Percentiles rank a stretch among this genome's conserved stretches.
These are phyloP conservation scores for Canna indica DNA, from an alignment of 176 grass and related monocot genomes.

Conservation along the genomic window DNA sequence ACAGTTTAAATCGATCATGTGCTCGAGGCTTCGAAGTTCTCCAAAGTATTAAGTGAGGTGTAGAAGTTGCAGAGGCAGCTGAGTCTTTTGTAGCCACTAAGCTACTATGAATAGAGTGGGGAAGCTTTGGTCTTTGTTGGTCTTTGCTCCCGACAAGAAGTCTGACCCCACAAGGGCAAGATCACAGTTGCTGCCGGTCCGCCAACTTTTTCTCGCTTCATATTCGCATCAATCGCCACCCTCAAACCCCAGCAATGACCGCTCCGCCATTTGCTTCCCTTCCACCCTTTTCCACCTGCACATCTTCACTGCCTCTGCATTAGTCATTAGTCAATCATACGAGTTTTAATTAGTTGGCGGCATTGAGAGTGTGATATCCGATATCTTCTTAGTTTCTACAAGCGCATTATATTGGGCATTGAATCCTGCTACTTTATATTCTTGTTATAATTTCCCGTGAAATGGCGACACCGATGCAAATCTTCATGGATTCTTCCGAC, in stretches of 20 bases:
- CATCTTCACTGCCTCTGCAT: no score
- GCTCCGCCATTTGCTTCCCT: neutral
- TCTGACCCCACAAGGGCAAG: neutral
- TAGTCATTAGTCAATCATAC: no score
- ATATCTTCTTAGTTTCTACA: neutral
- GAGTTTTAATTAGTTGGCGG: no score
- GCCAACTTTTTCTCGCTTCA: neutral
- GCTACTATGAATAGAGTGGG: neutral
- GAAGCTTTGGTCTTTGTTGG: neutral
- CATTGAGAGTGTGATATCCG: neutral
- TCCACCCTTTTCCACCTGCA: no score
- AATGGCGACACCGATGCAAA: neutral
- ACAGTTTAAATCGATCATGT: no score
- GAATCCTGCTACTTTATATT: neutral
- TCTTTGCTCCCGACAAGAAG: conserved; percentile 4
- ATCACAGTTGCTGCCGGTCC: neutral
- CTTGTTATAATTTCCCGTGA: neutral
- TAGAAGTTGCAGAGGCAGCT: neutral
- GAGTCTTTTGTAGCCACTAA: neutral
- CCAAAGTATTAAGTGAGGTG: no score
- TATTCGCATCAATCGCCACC: neutral
- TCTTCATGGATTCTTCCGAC: neutral
- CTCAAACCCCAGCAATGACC: neutral
- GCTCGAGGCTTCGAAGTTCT: no score
- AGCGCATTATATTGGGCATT: neutral